Conservation (phyloP, 306 rosid species). For the Quercus aquifolioides region DNA sequence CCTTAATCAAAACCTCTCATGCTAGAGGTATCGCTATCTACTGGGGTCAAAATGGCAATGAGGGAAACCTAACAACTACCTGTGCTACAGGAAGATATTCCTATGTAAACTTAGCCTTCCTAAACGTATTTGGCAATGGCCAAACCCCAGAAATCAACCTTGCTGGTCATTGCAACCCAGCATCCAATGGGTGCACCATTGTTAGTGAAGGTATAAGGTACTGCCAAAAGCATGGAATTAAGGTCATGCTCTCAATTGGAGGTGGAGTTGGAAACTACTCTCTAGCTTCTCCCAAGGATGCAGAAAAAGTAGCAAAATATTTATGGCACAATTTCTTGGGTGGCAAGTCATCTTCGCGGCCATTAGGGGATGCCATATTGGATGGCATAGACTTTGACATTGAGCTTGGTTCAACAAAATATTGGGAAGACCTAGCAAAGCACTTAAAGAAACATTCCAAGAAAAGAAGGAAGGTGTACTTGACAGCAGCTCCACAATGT, state of each 20-base stretch:
- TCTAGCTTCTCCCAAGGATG: conserved; percentile 45
- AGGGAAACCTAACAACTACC: conserved; percentile 59
- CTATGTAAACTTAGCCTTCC: conserved; percentile 47
- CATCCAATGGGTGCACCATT: conserved; percentile 33
- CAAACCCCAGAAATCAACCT: conserved; percentile 61
- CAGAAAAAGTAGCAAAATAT: conserved; percentile 38
- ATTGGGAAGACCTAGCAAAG: conserved; percentile 47
- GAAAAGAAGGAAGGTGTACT: conserved; percentile 30
- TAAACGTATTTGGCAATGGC: conserved; percentile 36
- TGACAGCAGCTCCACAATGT: conserved; percentile 79
- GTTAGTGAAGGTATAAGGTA: conserved; percentile 38
- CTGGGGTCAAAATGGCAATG: conserved; percentile 71
- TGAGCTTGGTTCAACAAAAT: conserved; percentile 46
- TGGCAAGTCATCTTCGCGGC: conserved; percentile 54
- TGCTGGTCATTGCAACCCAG: conserved; percentile 66
- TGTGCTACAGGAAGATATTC: conserved; percentile 58
- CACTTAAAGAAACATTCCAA: conserved; percentile 29
- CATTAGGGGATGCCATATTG: conserved; percentile 60
- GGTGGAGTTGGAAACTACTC: conserved; percentile 61
- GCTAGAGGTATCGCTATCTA: conserved; percentile 60
- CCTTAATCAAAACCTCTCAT: conserved; percentile 18
- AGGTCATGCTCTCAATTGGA: conserved; percentile 63
- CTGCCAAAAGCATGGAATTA: conserved; percentile 59
- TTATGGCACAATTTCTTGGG: conserved; percentile 75
- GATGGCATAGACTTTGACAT: conserved; percentile 82